phyloP scores from a whole-genome alignment of 805 yeast species.

The Candida tallmaniae region DNA sequence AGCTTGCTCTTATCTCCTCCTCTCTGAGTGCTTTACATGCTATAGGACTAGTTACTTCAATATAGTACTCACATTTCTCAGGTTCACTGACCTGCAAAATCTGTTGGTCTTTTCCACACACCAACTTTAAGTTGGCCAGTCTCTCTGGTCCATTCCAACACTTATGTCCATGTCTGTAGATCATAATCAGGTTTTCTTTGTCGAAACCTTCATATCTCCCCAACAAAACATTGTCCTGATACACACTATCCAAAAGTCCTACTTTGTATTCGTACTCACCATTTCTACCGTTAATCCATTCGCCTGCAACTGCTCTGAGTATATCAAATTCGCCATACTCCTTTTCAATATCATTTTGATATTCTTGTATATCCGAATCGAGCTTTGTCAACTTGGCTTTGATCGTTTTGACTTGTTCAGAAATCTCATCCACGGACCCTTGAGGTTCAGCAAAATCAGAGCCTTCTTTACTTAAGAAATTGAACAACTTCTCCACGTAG shows the following conservation, averaged over 20 bases:
- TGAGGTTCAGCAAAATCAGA: neutral
- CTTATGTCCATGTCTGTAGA: slow-evolving; percentile 60
- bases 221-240: slow-evolving; percentile 51
- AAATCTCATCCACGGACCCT: slow-evolving; percentile 2
- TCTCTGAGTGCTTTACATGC: slow-evolving; percentile 37
- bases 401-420: neutral
- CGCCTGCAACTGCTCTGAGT: slow-evolving; percentile 51
- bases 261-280: slow-evolving; percentile 72
- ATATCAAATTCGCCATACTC: slow-evolving; percentile 62
- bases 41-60: slow-evolving; percentile 45
- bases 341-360: slow-evolving; percentile 19
- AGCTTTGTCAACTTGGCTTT: neutral
- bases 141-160: slow-evolving; percentile 97
- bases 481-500: slow-evolving; percentile 14
- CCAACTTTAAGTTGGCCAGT: slow-evolving; percentile 56
- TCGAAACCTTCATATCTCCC: slow-evolving; percentile 39
- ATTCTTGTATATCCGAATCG: slow-evolving; percentile 10
- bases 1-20: slow-evolving; percentile 20
- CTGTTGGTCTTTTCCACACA: slow-evolving; percentile 59
- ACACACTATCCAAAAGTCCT: slow-evolving; percentile 51
- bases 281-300: slow-evolving; percentile 44
- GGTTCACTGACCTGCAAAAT: slow-evolving; percentile 77
- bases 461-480: neutral
- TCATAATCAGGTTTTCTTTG: slow-evolving; percentile 22
- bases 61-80: slow-evolving; percentile 76